Evolutionary conservation across 2,329 filamentous ascomycete genomes (phyloP).

Genomic region (Annulohypoxylon truncatum): DNA sequence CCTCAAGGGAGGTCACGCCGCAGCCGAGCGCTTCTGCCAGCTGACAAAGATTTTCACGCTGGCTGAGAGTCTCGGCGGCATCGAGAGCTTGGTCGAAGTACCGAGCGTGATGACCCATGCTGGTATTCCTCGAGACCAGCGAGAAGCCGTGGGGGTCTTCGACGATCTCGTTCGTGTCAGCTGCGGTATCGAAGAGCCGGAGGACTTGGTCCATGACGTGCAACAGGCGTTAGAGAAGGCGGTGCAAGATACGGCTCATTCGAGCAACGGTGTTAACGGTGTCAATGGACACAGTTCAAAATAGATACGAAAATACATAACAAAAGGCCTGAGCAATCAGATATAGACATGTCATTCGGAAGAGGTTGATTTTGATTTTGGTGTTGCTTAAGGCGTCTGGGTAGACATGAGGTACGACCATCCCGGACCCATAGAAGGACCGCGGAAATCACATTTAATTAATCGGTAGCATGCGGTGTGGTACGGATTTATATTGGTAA

Average conservation of each 20-base stretch:
- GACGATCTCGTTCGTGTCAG: constrained; percentile 94
- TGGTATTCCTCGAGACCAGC: constrained; percentile 89
- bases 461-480: neutral
- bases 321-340: constrained; percentile 1
- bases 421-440: neutral
- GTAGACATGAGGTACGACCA: constrained; percentile 2
- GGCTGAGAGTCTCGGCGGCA: constrained; percentile 90
- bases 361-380: neutral
- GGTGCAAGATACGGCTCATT: constrained; percentile 53
- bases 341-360: neutral
- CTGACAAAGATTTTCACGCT: constrained; percentile 90
- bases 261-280: constrained; percentile 39
- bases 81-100: constrained; percentile 92
- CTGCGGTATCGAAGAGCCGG: constrained; percentile 92
- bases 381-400: neutral
- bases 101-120: constrained; percentile 97
- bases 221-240: constrained; percentile 84
- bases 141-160: constrained; percentile 92
- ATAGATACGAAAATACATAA: constrained; percentile 10
- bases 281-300: constrained; percentile 19
- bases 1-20: constrained; percentile 84
- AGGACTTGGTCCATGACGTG: constrained; percentile 85
- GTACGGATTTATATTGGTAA: neutral
- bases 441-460: neutral
- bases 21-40: constrained; percentile 93